Base-by-base conservation (phyloP, 805 yeast genomes). In the Tetrapisispora fleetii region DNA sequence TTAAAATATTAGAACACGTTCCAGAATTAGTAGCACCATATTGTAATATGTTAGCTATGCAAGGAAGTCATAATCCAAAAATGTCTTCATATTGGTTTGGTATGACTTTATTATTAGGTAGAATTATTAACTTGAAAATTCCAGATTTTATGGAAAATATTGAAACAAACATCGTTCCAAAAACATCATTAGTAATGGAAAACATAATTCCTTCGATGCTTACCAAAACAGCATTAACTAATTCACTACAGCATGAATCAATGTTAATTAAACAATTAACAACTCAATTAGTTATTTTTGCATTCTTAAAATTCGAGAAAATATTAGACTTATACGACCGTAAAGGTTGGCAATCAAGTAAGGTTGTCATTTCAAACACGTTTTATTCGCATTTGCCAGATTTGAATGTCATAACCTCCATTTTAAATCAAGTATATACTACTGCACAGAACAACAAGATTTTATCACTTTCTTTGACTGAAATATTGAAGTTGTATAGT, bases 81-180 rank as follows among this genome's bases (percentile, higher is more conserved):
- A 67, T 84, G 48, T 73, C 91, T 1, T 81, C 91, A 13, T 87
- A 84, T 68, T 90, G 95, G 89, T 72, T 88, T 43, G 85, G 93
- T 8, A 83, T 78, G 64, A 76, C 87, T 1, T 69, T 82, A 24
- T 63, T 87, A 2, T 67, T 82, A 41, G 72, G 81, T 1, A 77
- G 79, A 49, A 71, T 85, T 6, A 72, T 86, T n/a, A 71, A 73
- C 28, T 55, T 81, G 3, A 77, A 79, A 1, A 59, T 83, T 8
- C 88, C 93, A 0, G 53, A 51, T 11, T 62, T 65, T 7, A 62
- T 72, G 37, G 40, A 48, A 13, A 52, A 53, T 3, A 59, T 61
- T 22, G 59, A 64, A 33, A 51, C 62, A 22, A 59, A 63, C 46
- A 57, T 56, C 4, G 18, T 54, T 14, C 81, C 78, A 37, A 57